Percentiles rank a stretch among this genome's conserved stretches.
Evolutionary conservation across 2,329 filamentous ascomycete genomes (phyloP).

Genomic region (Didymella lethalis): DNA sequence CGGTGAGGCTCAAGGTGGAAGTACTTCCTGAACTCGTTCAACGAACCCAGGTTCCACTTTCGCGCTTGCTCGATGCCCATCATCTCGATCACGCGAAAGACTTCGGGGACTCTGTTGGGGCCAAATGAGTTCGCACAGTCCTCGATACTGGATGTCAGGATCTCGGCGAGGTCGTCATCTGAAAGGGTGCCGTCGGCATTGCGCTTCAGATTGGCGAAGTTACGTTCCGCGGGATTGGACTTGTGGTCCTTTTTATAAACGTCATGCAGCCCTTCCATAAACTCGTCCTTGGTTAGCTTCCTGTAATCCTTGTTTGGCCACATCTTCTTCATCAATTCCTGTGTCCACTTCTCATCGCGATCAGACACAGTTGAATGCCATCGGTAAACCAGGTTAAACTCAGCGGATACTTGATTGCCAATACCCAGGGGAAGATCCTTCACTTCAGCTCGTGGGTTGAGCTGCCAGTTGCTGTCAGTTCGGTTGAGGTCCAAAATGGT

Average conservation of each 20-base stretch:
- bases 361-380: constrained; percentile 84
- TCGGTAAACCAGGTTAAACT: constrained; percentile 88
- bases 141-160: constrained; percentile 73
- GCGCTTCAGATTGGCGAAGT: constrained; percentile 72
- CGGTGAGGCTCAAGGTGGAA: constrained; percentile 79
- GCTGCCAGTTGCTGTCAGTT: constrained; percentile 78
- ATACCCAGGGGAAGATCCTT: constrained; percentile 71
- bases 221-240: constrained; percentile 71
- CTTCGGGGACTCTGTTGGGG: constrained; percentile 73
- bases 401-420: constrained; percentile 83
- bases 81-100: constrained; percentile 79
- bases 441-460: constrained; percentile 77
- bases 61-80: constrained; percentile 80
- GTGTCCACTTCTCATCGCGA: constrained; percentile 81
- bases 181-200: constrained; percentile 72
- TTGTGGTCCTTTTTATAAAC: constrained; percentile 68
- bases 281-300: constrained; percentile 65
- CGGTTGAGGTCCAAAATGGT: constrained; percentile 68
- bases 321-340: constrained; percentile 58
- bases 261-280: constrained; percentile 68
- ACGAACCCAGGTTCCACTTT: constrained; percentile 76
- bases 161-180: constrained; percentile 78
- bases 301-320: constrained; percentile 60
- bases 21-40: constrained; percentile 87
- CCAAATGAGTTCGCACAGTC: constrained; percentile 71